Base-by-base conservation (phyloP, 2,329 filamentous ascomycete genomes). In the Aspergillus fijiensis region DNA sequence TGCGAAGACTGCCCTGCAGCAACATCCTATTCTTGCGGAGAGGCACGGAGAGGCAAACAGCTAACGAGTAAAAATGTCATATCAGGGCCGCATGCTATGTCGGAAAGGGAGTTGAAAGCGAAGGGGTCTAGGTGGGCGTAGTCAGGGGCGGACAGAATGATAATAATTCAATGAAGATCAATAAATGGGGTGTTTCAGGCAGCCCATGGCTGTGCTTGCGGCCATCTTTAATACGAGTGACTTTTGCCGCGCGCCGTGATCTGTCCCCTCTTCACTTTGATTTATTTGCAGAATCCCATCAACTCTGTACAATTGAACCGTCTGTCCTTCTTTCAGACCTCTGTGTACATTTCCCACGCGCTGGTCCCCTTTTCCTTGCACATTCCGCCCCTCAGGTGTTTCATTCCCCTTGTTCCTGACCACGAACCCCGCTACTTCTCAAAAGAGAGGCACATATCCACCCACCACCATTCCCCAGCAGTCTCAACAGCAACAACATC, bases 221-320 rank as follows among this genome's bases (percentile, higher is more conserved):
- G 14, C 39, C 14, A 31, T 55, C 42, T 39, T 55, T 55, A 55
- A 31, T 55, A 55, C 27, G 27, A 35, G 14, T 35, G 5, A 16
- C 53, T 48, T 55, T 16, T 27, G 52, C 52, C 35, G 27, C 21
- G 52, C 51, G 23, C 52, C 23, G n/a, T 52, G 35, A 54, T 42
- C 25, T 55, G 52, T 33, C 19, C 14, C 25, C 16, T 49, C 42
- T 23, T 5, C 14, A 29, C 27, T 21, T 53, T 5, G 14, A 5
- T 14, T 35, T 42, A 7, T 31, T 10, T 29, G 7, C 7, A 29
- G 7, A 27, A 14, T 25, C 21, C 49, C 49, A 25, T 23, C 53
- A 49, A 27, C 27, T 47, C 45, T 35, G 42, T 55, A 23, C 25
- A 9, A 48, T 45, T 45, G 39, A 48, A 35, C 2, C 9, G 0